Evolutionary conservation across 2,329 filamentous ascomycete species (phyloP).

Genomic region (Fusarium temperatum): DNA sequence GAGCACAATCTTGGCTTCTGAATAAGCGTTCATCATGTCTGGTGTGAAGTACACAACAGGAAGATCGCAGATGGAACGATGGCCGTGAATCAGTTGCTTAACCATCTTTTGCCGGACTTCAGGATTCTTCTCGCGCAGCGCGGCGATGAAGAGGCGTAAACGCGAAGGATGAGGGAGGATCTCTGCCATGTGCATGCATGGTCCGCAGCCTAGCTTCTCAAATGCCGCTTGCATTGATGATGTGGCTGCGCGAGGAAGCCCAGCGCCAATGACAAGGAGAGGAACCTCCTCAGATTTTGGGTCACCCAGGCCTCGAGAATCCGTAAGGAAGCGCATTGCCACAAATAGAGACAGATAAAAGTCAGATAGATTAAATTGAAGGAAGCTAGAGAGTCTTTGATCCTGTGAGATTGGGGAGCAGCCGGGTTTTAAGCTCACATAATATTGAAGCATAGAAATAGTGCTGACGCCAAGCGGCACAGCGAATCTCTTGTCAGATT

Average conservation of each 20-base stretch:
- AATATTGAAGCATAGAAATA: neutral
- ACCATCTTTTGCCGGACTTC: slow-evolving; percentile 43
- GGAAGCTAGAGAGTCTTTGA: neutral
- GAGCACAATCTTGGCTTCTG: slow-evolving; percentile 46
- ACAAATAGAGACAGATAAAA: neutral
- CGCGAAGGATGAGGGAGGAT: slow-evolving; percentile 38
- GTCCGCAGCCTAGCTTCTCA: slow-evolving; percentile 42
- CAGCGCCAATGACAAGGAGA: slow-evolving; percentile 42
- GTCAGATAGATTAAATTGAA: rapidly evolving
- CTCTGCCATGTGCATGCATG: slow-evolving; percentile 49
- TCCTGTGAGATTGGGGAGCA: neutral
- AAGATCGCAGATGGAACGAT: slow-evolving; percentile 43
- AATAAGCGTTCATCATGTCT: slow-evolving; percentile 52
- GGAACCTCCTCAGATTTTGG: neutral
- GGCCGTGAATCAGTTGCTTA: slow-evolving; percentile 44
- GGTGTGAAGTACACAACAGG: slow-evolving; percentile 46
- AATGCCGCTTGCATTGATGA: slow-evolving; percentile 49
- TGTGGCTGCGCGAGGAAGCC: slow-evolving; percentile 49
- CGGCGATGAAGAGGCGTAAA: slow-evolving; percentile 37
- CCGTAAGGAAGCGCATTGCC: slow-evolving; percentile 30
- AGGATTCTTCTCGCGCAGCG: slow-evolving; percentile 42
- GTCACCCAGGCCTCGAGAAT: slow-evolving; percentile 11
- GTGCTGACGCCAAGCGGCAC: slow-evolving; percentile 7
- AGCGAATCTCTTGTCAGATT: neutral
- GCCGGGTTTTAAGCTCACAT: neutral